These are phyloP conservation scores for Gossypium herbaceum DNA, from an alignment of 345 rosid genomes.

Conservation along the genomic window DNA sequence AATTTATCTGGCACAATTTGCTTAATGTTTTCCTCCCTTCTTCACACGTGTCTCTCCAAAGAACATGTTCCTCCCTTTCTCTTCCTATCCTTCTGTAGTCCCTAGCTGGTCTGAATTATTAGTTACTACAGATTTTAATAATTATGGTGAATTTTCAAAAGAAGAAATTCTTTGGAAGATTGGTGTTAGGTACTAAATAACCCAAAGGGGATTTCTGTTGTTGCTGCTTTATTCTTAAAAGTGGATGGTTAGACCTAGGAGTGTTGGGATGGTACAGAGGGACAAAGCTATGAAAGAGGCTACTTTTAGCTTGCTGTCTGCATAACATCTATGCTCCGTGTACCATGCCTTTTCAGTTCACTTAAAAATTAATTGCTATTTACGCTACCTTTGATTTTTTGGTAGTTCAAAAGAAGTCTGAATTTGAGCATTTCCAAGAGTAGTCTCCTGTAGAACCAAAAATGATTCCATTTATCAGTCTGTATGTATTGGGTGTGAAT, in stretches of 20 bases:
- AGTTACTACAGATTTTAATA: background rate
- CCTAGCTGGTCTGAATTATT: background rate
- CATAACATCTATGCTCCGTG: background rate
- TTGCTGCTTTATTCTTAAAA: background rate
- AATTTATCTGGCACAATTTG: background rate
- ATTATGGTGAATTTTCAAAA: background rate
- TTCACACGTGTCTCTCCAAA: background rate
- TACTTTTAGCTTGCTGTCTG: background rate
- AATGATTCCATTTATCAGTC: background rate
- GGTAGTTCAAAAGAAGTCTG: background rate
- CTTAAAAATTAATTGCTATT: background rate
- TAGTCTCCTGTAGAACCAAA: background rate
- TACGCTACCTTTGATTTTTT: background rate
- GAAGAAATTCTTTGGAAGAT: background rate
- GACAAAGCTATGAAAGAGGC: slow-evolving; percentile 2
- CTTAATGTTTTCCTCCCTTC: background rate
- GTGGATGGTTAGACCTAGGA: background rate
- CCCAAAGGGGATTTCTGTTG: background rate
- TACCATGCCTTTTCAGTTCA: background rate
- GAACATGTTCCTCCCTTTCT: background rate
- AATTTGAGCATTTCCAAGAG: background rate
- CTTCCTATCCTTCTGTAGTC: background rate
- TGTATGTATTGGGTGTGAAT: background rate
- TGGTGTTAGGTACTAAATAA: background rate
- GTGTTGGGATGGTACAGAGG: background rate